Evolutionary conservation across 202 grass and related monocot genomes (phyloP).

Genomic region (Saccharum hybrid): DNA sequence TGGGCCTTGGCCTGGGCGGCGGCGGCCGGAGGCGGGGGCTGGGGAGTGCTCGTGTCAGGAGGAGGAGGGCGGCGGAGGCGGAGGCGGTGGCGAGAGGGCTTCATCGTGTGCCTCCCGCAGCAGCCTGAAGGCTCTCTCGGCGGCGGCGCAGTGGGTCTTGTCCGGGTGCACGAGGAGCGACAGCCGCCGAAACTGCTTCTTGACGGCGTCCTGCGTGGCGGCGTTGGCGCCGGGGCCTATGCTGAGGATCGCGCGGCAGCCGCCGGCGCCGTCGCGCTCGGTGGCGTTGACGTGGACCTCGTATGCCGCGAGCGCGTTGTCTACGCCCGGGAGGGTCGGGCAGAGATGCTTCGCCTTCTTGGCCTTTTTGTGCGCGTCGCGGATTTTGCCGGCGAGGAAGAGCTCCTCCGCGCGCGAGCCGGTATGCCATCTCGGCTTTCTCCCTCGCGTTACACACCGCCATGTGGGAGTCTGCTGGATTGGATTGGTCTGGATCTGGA

Average conservation of each 20-base stretch:
- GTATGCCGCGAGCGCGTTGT: conserved; percentile 4
- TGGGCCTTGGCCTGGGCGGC: not conserved
- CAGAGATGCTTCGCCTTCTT: not conserved
- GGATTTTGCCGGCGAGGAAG: conserved; percentile 11
- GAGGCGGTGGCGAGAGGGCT: not conserved
- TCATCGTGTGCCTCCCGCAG: not conserved
- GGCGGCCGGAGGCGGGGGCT: no score
- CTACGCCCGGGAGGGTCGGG: conserved; percentile 28
- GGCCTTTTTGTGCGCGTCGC: not conserved
- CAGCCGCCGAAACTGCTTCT: conserved; percentile 11
- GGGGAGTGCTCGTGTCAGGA: not conserved
- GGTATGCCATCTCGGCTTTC: not conserved
- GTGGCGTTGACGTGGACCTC: conserved; percentile 23
- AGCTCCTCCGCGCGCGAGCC: conserved; percentile 33
- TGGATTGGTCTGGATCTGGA: not conserved
- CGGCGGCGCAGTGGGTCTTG: conserved; percentile 36
- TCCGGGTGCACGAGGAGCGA: conserved; percentile 44
- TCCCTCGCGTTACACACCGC: not conserved
- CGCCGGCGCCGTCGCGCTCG: not conserved
- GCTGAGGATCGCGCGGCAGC: conserved; percentile 39
- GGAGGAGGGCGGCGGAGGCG: no score
- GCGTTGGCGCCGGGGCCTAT: not conserved
- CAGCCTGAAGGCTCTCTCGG: conserved; percentile 32
- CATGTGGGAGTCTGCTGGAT: not conserved
- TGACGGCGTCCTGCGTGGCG: not conserved